Base-by-base conservation (phyloP, 2,329 filamentous ascomycete species). In the Phialophora verrucosa region DNA sequence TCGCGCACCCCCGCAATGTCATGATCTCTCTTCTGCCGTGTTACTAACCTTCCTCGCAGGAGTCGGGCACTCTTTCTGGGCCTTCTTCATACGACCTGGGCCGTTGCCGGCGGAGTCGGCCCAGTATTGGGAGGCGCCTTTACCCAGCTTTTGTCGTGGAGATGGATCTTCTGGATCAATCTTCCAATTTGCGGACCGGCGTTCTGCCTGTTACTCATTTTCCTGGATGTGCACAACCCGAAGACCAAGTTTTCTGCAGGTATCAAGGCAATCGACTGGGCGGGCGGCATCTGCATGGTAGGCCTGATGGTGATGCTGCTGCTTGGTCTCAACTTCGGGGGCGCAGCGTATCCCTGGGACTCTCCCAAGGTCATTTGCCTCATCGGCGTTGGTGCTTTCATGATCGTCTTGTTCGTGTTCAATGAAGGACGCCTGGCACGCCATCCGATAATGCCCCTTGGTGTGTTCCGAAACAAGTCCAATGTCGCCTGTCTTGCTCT, bases 301-400 rank as follows among this genome's bases (percentile, higher is more conserved):
- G 90, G 90, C 42, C 91, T 90, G 27, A 93, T 91, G 0, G 82
- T 96, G n/a, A 94, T 96, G 91, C 83, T 96, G 70, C 86, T 97
- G 3, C 87, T 97, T 49, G 93, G 92, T 0, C 85, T 97, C 11
- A 90, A 96, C 74, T 92, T 93, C 69, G 93, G 93, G 62, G 92
- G 92, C 57, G 85, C 92, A 60, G 83, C 83, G 20, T 87, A 86
- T 69, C 89, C 92, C 1, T 96, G 92, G 92, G 78, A 79, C 60
- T 93, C 90, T 0, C 83, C 90, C 1, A 88, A 86, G 0, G 90
- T 93, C 38, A 84, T 96, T 72, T 93, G 90, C 73, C 83, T 96
- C 27, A 83, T 96, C 69, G 79, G 93, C 55, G 92, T 93, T 70
- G 91, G 92, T 20, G 74, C 86, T 27, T 64, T 90, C 25, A 82